Evolutionary conservation across 2,329 filamentous ascomycete species (phyloP), one percentile per base, ranked within the genome.

Genomic region (Colletotrichum cordylinicola): DNA sequence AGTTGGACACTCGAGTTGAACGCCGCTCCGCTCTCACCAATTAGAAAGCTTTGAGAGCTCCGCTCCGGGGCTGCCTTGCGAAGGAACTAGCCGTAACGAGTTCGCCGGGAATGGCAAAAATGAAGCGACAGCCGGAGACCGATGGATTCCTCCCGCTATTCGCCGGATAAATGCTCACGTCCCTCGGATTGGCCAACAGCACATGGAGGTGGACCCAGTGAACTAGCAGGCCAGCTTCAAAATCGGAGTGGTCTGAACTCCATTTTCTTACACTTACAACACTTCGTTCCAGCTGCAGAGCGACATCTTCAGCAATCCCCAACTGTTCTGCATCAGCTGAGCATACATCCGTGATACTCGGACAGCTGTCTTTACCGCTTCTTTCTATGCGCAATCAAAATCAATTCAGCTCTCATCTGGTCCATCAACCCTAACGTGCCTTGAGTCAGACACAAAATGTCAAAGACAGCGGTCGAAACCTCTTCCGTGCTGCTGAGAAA

Each of bases 401-500:
- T 9, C 37, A 43, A 2, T 9, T 8, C 16, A 8, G 8, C 9
- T 48, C 39, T 48, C 39, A 2, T 3, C 37, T 55, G n/a, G 52
- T 2, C 3, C 52, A 55, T 3, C 1, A 15, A 24, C 0, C n/a
- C 0, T 21, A 56, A 24, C 3, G 10, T 29, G 9, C 24, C n/a
- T 15, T n/a, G 9, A 2, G 24, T n/a, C 27, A 31, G 56, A 61
- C 18, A 68, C 9, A 70, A 27, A 37, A 73, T 74, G 66, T 64
- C 71, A 4, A 52, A 74, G 9, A 74, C 58, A 9, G 27, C 66
- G 16, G 48, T 70, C 9, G 67, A 60, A 15, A 74, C 58, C 4
- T 74, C 71, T 7, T 70, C 71, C n/a, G n/a, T 70, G 4, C 27
- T 58, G 5, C 33, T 74, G 13, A 62, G 66, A 27, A 74, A 43